Conservation (phyloP, 2,329 filamentous ascomycete genomes). For the Phyllachora maydis region DNA sequence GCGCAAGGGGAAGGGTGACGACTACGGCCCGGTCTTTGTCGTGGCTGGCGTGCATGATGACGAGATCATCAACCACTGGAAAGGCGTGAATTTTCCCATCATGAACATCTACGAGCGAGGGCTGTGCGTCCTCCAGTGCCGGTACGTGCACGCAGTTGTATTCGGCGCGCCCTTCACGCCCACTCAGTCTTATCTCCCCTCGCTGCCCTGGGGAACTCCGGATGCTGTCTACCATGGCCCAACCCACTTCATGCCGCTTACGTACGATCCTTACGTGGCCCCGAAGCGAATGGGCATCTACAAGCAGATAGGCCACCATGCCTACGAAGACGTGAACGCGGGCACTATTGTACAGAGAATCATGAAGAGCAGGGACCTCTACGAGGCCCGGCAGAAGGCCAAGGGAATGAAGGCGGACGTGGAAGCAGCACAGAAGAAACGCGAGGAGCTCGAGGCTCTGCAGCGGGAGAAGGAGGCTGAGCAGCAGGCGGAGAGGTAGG, state of each 20-base stretch:
- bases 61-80: slow-evolving; percentile 86
- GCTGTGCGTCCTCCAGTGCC: slow-evolving; percentile 87
- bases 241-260: slow-evolving; percentile 69
- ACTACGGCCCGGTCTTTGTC: slow-evolving; percentile 72
- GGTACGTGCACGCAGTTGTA: slow-evolving; percentile 73
- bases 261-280: slow-evolving; percentile 62
- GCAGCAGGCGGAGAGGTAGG: neutral
- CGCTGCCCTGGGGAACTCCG: slow-evolving; percentile 54
- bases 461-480: slow-evolving; percentile 22
- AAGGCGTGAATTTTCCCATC: slow-evolving; percentile 95
- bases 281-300: slow-evolving; percentile 75
- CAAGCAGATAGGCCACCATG: slow-evolving; percentile 53
- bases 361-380: slow-evolving; percentile 65
- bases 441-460: slow-evolving; percentile 41
- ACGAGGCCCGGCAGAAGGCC: slow-evolving; percentile 75
- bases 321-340: slow-evolving; percentile 75
- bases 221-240: slow-evolving; percentile 88
- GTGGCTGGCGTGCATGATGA: slow-evolving; percentile 90
- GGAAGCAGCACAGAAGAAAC: slow-evolving; percentile 43
- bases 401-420: slow-evolving; percentile 74
- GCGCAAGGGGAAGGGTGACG: slow-evolving; percentile 43
- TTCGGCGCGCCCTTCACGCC: slow-evolving; percentile 84
- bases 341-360: slow-evolving; percentile 84
- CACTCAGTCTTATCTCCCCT: slow-evolving; percentile 54
- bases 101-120: slow-evolving; percentile 98